Evolutionary conservation across 768 basidiomycete species (phyloP), one percentile per base, ranked within the genome.

Genomic region (Podaxis sp.): DNA sequence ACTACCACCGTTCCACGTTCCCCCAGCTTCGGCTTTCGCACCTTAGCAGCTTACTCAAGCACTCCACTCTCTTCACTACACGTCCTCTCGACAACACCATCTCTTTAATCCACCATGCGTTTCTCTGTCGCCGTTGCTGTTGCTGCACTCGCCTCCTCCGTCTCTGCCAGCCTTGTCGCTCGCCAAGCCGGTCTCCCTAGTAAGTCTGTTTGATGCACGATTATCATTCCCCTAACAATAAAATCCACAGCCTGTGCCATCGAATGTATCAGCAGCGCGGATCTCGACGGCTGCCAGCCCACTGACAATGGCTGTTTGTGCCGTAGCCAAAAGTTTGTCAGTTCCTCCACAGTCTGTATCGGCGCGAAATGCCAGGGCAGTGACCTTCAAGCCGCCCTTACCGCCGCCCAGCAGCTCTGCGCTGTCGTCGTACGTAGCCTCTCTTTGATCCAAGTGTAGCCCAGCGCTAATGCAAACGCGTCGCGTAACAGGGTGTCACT

Each of bases 291-390:
- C 63, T 92, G 90, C 76, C 13, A 59, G 13, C 8, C 71, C 3
- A 72, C 72, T n/a, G 85, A 91, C 74, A 75, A 82, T 69, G 65
- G 66, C 28, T 93, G 91, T 67, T 75, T 88, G 33, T 90, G 89
- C 80, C 73, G 75, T 4, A 76, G 74, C 69, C 0, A 66, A 19
- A n/a, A 61, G 1, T 90, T 87, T 69, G 67, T 88, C 64, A 53
- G 61, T 42, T 69, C 71, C 58, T 79, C 80, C 52, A 82, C 84
- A 40, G 1, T 67, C 0, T 90, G 88, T 73, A 81, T 89, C 64
- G 22, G 71, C 55, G 40, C 54, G 3, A 65, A 73, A n/a, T 90
- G 89, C 77, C 64, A 66, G 0, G 81, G 79, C 52, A 42, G 39
- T 11, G 86, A 88, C 68, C 76, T 87, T 61, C 36, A 66, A 26